Evolutionary conservation across 176 grass and related monocot genomes (phyloP), one percentile per base, ranked within the genome.

Genomic region (Tuctoria greenei): DNA sequence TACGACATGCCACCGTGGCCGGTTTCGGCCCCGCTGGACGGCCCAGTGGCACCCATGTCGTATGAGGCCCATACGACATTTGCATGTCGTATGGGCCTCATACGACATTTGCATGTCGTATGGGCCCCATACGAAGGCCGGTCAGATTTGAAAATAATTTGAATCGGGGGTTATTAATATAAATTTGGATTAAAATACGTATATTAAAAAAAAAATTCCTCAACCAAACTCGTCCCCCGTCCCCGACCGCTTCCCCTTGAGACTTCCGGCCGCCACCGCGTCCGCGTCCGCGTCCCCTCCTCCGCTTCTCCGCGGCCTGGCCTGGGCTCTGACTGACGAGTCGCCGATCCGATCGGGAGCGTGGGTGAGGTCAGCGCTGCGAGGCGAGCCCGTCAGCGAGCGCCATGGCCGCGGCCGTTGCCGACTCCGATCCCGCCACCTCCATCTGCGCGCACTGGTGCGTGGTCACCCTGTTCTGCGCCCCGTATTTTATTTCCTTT

Each of bases 391-490:
- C 69, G 27, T 36, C 76, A 39, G 37, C 63, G 21, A 82, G 10
- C 79, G 38, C 45, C 75, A 84, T 88, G 86, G 74, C 78, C 20
- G 84, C 72, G 15, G 45, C 46, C 17, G 59, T 24, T 45, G 44
- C 80, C 69, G 80, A 71, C n/a, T 68, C 62, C 63, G 62, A 79
- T 78, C 35, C 35, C 41, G 74, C 69, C 24, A 69, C 78, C 55
- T 87, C 87, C 51, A 79, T 77, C 72, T 93, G 90, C 81, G 16
- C 81, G 46, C 90, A 93, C 90, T 93, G 90, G 87, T 93, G 55
- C 31, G 89, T 86, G 39, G 67, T 47, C 35, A 7, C 41, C 38
- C 37, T 21, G 13, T 4, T 10, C 8, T 15, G n/a, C 15, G 0
- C 27, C 16, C 18, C 12, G 28, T n/a, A 11, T 50, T 23, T 8